Percentiles rank a stretch among this genome's conserved stretches.
These are phyloP conservation scores for Ilyonectria mors-panacis DNA, from an alignment of 2,329 filamentous ascomycete species.

Conservation along the genomic window DNA sequence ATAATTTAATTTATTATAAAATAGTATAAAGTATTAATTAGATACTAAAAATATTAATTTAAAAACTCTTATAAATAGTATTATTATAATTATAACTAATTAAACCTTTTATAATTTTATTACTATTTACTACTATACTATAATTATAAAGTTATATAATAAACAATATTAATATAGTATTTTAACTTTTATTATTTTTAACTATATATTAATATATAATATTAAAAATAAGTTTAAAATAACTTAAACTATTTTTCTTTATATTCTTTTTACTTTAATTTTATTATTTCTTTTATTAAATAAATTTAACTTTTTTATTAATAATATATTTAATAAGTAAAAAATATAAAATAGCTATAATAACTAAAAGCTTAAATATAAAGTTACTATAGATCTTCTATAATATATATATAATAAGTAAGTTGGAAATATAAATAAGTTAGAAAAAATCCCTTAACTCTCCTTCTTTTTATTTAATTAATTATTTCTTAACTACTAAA, in stretches of 20 bases:
- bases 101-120: neutral
- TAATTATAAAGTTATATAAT: constrained; percentile 17
- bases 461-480: too few species aligned
- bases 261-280: neutral
- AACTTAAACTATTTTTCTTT: constrained; percentile 6
- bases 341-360: constrained; percentile 12
- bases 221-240: constrained; percentile 14
- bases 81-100: constrained; percentile 13
- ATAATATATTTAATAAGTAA: constrained; percentile 15
- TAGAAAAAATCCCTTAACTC: constrained; percentile 9
- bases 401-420: neutral
- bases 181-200: neutral
- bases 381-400: constrained; percentile 14
- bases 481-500: too few species aligned
- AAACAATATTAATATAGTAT: constrained; percentile 11
- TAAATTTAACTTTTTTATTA: neutral
- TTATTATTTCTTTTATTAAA: neutral
- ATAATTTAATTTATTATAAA: too few species aligned
- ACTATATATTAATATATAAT: constrained; percentile 12
- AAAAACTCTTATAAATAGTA: constrained; percentile 12
- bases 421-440: constrained; percentile 13
- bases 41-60: too few species aligned
- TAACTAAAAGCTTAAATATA: constrained; percentile 6
- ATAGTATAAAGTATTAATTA: too few species aligned
- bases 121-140: neutral